phyloP scores from a whole-genome alignment of 108 stramenopile genomes.

The Conticribra guillardii region DNA sequence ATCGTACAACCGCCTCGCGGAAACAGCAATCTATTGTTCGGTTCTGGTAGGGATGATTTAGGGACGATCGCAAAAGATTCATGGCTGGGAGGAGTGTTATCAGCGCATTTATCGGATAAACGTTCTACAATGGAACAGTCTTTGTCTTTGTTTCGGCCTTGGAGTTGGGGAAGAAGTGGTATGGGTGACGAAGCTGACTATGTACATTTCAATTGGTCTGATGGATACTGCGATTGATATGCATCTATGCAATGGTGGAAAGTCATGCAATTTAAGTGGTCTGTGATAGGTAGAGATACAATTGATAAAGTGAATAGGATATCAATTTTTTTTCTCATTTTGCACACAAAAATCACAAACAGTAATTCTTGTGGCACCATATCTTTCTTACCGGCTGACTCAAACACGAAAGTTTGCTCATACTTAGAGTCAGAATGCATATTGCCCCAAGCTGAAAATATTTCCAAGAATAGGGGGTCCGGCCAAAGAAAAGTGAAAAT shows the following conservation, averaged over 20 bases:
- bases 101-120: constrained; percentile 33
- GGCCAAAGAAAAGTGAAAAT: too few species aligned
- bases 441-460: too few species aligned
- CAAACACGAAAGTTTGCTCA: too few species aligned
- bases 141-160: constrained; percentile 45
- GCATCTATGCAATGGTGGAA: not conserved
- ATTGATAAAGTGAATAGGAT: too few species aligned
- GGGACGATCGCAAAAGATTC: constrained; percentile 39
- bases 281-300: not conserved
- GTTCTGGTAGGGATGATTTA: constrained; percentile 6
- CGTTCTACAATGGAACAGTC: constrained; percentile 38
- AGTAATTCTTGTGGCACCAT: too few species aligned
- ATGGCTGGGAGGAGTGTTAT: constrained; percentile 58
- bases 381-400: too few species aligned
- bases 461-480: too few species aligned
- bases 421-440: too few species aligned
- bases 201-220: constrained; percentile 32
- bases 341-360: too few species aligned
- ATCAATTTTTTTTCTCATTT: too few species aligned
- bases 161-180: constrained; percentile 54
- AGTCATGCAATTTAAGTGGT: not conserved
- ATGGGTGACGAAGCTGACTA: constrained; percentile 21
- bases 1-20: constrained; percentile 41
- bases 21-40: constrained; percentile 16
- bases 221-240: not conserved